Evolutionary conservation across 345 rosid species (phyloP).

Genomic region (Melaleuca quinquenervia): DNA sequence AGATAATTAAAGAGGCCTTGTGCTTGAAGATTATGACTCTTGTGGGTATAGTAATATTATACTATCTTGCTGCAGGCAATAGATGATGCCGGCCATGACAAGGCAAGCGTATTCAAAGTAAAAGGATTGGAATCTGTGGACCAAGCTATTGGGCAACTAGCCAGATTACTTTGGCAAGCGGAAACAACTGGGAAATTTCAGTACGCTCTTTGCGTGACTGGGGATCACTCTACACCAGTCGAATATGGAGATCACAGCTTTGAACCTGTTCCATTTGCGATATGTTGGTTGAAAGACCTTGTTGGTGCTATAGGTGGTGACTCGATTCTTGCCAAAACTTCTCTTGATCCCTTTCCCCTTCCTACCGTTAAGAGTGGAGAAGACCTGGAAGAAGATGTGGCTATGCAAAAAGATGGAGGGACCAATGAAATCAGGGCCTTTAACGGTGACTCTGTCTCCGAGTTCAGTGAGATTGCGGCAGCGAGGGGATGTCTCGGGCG

Average conservation of each 20-base stretch:
- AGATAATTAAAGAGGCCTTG: background rate
- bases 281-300: constrained; percentile 63
- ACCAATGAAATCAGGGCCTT: constrained; percentile 16
- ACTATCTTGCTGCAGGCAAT: constrained; percentile 46
- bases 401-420: background rate
- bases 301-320: constrained; percentile 73
- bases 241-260: constrained; percentile 98
- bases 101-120: constrained; percentile 75
- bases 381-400: constrained; percentile 18
- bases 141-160: constrained; percentile 68
- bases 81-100: constrained; percentile 98
- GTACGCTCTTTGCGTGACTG: constrained; percentile 71
- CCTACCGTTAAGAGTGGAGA: constrained; percentile 37
- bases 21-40: background rate
- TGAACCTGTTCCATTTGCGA: constrained; percentile 79
- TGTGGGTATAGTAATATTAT: background rate
- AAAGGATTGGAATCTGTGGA: constrained; percentile 83
- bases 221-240: constrained; percentile 95
- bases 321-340: constrained; percentile 30
- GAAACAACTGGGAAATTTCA: constrained; percentile 47
- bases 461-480: constrained; percentile 69
- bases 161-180: constrained; percentile 76
- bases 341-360: constrained; percentile 82
- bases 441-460: constrained; percentile 66
- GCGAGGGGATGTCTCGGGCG: constrained; percentile 93